A percentile compares a stretch with the other conserved stretches of the same genome.
phyloP scores from a whole-genome alignment of 2,329 filamentous ascomycete genomes.

The Zasmidium angulare region DNA sequence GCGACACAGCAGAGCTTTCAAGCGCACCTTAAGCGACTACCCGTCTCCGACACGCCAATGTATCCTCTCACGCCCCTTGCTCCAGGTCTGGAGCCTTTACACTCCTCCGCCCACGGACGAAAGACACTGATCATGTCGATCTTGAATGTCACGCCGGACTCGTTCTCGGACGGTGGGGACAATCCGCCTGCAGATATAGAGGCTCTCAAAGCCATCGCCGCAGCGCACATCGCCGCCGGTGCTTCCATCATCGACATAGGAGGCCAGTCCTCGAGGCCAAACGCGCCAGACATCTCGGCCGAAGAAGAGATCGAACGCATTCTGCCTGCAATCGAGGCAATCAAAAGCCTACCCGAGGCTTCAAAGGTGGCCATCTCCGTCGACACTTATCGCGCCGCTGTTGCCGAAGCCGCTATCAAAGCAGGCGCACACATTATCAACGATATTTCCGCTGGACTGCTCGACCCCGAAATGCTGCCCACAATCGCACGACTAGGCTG shows the following conservation, averaged over 20 bases:
- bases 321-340: conserved; percentile 72
- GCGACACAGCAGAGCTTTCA: conserved; percentile 38
- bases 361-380: conserved; percentile 72
- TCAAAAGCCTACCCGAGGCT: conserved; percentile 66
- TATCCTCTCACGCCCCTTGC: conserved; percentile 41
- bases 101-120: conserved; percentile 55
- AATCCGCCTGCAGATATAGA: conserved; percentile 52
- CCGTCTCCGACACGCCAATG: conserved; percentile 33
- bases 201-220: conserved; percentile 59
- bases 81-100: conserved; percentile 53
- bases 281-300: conserved; percentile 65
- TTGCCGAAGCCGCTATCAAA: conserved; percentile 72
- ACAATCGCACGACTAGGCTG: conserved; percentile 76
- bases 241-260: conserved; percentile 88
- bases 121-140: conserved; percentile 88
- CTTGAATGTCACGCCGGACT: conserved; percentile 91
- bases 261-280: conserved; percentile 87
- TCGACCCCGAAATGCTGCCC: conserved; percentile 79
- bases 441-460: conserved; percentile 79
- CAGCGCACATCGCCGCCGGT: conserved; percentile 63
- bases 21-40: conserved; percentile 36
- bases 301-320: conserved; percentile 77
- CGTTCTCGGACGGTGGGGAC: conserved; percentile 86
- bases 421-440: conserved; percentile 92
- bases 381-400: conserved; percentile 86